A percentile compares a stretch with the other conserved stretches of the same genome.
Evolutionary conservation across 2,329 filamentous ascomycete species (phyloP).

Genomic region (Penicillium sp.): DNA sequence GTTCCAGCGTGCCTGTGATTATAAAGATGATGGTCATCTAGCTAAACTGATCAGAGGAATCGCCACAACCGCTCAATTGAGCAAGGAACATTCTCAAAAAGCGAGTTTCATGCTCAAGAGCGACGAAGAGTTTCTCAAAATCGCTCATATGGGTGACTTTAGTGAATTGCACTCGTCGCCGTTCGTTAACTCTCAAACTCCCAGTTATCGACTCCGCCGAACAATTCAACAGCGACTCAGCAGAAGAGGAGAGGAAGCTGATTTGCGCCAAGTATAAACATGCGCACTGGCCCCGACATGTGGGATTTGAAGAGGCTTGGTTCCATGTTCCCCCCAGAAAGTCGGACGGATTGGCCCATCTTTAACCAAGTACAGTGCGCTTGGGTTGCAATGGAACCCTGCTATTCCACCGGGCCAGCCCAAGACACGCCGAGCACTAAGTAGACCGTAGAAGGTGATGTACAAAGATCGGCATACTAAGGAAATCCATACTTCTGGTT

Average conservation of each 20-base stretch:
- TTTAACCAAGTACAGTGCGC: not conserved
- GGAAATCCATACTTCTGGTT: not conserved
- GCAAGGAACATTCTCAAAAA: constrained; percentile 1
- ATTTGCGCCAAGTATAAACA: constrained; percentile 16
- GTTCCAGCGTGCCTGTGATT: constrained; percentile 17
- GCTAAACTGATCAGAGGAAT: constrained; percentile 18
- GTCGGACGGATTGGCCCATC: not conserved
- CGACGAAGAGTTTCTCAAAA: constrained; percentile 10
- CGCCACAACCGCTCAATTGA: constrained; percentile 10
- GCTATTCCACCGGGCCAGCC: not conserved
- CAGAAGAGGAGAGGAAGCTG: constrained; percentile 12
- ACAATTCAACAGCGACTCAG: constrained; percentile 15
- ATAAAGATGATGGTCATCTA: constrained; percentile 20
- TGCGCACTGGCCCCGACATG: constrained; percentile 18
- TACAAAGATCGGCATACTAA: not conserved
- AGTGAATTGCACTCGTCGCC: too few species aligned
- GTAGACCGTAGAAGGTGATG: not conserved
- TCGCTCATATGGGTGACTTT: constrained; percentile 18
- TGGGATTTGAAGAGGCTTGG: constrained; percentile 21
- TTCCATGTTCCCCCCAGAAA: constrained; percentile 20
- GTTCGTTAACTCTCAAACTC: not conserved
- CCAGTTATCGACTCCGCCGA: constrained; percentile 18
- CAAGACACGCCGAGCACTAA: not conserved
- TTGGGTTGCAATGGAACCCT: not conserved
- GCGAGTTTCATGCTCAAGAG: constrained; percentile 8